Conservation (phyloP, 2,329 filamentous ascomycete species). For the Alternaria sp. region DNA sequence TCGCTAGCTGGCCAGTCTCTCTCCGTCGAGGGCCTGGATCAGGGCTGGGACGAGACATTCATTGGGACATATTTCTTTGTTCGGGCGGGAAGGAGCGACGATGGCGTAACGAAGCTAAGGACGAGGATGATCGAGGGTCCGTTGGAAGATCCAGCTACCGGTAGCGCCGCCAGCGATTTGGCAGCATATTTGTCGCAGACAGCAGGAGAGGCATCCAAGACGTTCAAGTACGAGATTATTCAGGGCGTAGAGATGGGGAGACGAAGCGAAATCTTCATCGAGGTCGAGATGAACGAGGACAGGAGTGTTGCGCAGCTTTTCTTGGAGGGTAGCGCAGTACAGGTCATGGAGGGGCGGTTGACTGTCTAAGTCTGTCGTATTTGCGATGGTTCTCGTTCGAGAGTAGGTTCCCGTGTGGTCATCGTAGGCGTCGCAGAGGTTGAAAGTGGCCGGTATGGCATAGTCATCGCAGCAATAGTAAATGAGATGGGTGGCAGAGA, state of each 20-base stretch:
- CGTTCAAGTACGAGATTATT: slow-evolving; percentile 50
- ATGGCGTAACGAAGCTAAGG: slow-evolving; percentile 52
- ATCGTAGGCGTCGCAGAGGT: background rate
- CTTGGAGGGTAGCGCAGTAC: slow-evolving; percentile 53
- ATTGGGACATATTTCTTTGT: slow-evolving; percentile 67
- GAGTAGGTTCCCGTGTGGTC: background rate
- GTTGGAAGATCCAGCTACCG: slow-evolving; percentile 59
- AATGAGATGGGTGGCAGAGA: background rate
- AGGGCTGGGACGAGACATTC: slow-evolving; percentile 62
- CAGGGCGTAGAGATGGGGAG: slow-evolving; percentile 62
- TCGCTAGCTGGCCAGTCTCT: slow-evolving; percentile 41
- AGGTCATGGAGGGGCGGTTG: slow-evolving; percentile 47
- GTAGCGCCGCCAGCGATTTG: slow-evolving; percentile 57
- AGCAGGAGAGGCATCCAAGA: slow-evolving; percentile 42
- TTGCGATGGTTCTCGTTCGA: background rate
- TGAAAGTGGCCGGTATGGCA: background rate
- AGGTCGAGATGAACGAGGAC: slow-evolving; percentile 50
- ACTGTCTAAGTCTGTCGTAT: slow-evolving; percentile 20
- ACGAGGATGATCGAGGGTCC: slow-evolving; percentile 66
- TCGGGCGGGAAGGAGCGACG: slow-evolving; percentile 38
- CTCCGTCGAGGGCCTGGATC: slow-evolving; percentile 49
- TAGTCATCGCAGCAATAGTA: background rate
- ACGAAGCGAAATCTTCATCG: slow-evolving; percentile 56
- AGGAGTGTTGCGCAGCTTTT: slow-evolving; percentile 50
- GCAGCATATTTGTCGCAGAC: slow-evolving; percentile 54